Evolutionary conservation across 2,329 filamentous ascomycete species (phyloP).

Genomic region (Colletotrichum abscissum): DNA sequence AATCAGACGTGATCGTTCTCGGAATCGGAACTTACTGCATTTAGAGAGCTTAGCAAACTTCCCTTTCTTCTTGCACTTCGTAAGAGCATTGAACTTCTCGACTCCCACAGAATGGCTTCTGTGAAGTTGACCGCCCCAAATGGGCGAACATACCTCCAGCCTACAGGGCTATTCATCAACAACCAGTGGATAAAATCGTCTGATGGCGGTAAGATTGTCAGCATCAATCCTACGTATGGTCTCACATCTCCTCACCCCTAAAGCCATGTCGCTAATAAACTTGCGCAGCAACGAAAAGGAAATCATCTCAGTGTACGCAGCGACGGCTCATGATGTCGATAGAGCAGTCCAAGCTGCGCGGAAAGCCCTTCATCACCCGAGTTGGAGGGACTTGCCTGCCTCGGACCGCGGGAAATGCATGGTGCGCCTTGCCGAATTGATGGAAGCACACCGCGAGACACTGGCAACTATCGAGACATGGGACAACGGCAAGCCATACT

Average conservation of each 20-base stretch:
- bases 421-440: constrained; percentile 75
- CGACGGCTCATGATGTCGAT: constrained; percentile 74
- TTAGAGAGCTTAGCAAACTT: not conserved
- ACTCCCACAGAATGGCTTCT: not conserved
- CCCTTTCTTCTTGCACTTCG: not conserved
- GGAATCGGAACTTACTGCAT: not conserved
- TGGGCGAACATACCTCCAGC: constrained; percentile 77
- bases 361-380: constrained; percentile 72
- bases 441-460: constrained; percentile 69
- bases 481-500: constrained; percentile 85
- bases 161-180: constrained; percentile 84
- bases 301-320: constrained; percentile 78
- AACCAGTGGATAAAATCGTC: constrained; percentile 80
- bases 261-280: not conserved
- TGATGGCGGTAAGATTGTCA: constrained; percentile 71
- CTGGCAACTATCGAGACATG: constrained; percentile 73
- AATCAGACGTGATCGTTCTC: not conserved
- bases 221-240: constrained; percentile 76
- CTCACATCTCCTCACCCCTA: not conserved
- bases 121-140: constrained; percentile 73
- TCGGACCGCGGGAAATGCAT: constrained; percentile 77
- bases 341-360: constrained; percentile 76
- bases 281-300: constrained; percentile 65
- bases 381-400: constrained; percentile 75
- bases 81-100: not conserved